Base-by-base conservation (phyloP, 176 grass and related monocot species). In the Paspalum notatum region DNA sequence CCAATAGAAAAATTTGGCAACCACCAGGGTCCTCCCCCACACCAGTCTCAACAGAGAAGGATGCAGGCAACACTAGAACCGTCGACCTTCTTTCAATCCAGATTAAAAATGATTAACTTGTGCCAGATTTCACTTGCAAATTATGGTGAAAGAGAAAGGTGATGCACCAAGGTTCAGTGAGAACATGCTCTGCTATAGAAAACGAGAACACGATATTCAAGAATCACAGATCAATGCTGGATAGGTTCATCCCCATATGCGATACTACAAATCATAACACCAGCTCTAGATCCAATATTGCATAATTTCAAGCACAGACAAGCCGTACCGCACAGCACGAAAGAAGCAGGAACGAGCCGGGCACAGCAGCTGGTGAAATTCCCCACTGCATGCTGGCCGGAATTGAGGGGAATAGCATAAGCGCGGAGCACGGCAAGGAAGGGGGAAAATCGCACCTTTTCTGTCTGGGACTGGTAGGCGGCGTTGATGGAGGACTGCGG, bases 401-500 rank as follows among this genome's bases (percentile, higher is more conserved):
- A 70, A 70, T 27, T 7, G 0, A 26, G 13, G 22, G 12, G 46
- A 26, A 70, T 12, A 17, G 7, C 21, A 49, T 21, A 49, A 48
- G 21, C 44, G 22, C 67, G 7, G 44, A 48, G 22, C 44, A 70
- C 24, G 43, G 66, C 43, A 48, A 49, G 48, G 1, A n/a, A 46
- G 42, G 42, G 20, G 26, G 20, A 25, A 4, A 40, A 12, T 7
- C 21, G 18, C 8, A 93, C 95, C 96, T 98, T 98, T 84, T 98
- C 92, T 38, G 92, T 93, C 64, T 91, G 75, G 54, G 96, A 98
- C 54, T 95, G 96, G 79, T 93, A 98, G 61, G 88, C 86, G 82
- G 96, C 90, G 82, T 78, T 88, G 96, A 98, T 81, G 77, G 90
- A 95, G 66, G 92, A 95, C 90, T 98, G 96, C 21, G 90, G 96